Percentiles rank a stretch among this genome's conserved stretches.
Evolutionary conservation across 2,329 filamentous ascomycete genomes (phyloP).

Genomic region (Neofusicoccum umdonicola): DNA sequence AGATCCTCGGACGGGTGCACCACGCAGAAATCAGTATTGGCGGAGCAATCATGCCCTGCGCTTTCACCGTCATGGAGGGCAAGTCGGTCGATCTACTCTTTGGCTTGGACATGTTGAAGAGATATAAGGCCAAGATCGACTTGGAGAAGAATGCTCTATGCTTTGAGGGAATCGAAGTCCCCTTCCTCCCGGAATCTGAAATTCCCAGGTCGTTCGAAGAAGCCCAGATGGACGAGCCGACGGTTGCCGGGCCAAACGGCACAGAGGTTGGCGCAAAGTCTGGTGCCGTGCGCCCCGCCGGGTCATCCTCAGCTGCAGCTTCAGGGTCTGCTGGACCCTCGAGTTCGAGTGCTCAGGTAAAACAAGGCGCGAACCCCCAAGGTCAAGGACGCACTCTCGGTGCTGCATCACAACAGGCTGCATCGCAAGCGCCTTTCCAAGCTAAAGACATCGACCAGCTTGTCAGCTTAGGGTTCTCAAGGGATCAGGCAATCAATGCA

Average conservation of each 20-base stretch:
- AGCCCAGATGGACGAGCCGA: conserved; percentile 73
- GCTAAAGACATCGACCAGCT: conserved; percentile 73
- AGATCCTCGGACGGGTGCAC: conserved; percentile 92
- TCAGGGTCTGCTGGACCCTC: conserved; percentile 18
- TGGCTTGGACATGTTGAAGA: conserved; percentile 93
- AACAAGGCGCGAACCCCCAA: conserved; percentile 23
- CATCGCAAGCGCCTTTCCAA: conserved; percentile 40
- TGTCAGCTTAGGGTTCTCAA: conserved; percentile 72
- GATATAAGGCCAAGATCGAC: conserved; percentile 91
- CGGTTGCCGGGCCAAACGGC: conserved; percentile 80
- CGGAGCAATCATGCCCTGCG: conserved; percentile 80
- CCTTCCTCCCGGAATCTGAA: conserved; percentile 88
- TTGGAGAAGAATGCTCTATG: conserved; percentile 78
- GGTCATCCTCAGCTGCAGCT: conserved; percentile 30
- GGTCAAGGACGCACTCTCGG: conserved; percentile 32
- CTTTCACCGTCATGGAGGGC: conserved; percentile 99
- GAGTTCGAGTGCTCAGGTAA: neutral
- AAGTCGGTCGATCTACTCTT: conserved; percentile 92
- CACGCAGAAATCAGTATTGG: conserved; percentile 94
- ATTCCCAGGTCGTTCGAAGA: conserved; percentile 82
- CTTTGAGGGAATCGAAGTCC: conserved; percentile 83
- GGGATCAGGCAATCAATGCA: conserved; percentile 73
- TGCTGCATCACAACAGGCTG: conserved; percentile 22
- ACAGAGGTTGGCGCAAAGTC: conserved; percentile 81
- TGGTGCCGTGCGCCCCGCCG: conserved; percentile 66